Evolutionary conservation across 1,139 yeast genomes (phyloP).

Genomic region (Starmera stellimalicola): DNA sequence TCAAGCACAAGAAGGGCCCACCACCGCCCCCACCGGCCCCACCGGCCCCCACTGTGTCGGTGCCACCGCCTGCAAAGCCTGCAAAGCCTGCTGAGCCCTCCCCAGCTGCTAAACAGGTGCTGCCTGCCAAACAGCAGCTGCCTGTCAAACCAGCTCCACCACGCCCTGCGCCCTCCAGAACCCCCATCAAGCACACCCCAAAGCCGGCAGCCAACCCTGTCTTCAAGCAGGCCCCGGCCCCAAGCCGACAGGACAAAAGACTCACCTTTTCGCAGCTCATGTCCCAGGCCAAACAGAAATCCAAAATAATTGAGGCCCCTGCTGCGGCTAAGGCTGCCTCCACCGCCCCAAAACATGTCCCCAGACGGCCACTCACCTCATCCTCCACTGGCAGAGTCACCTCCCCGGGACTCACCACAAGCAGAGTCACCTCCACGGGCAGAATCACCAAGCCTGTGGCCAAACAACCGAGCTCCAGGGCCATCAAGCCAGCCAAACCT

Average conservation of each 20-base stretch:
- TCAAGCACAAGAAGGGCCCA: conserved; percentile 12
- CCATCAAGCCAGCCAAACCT: no score
- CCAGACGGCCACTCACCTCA: not conserved
- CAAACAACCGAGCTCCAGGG: no score
- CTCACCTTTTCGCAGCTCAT: conserved; percentile 57
- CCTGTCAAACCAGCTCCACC: conserved; percentile 9
- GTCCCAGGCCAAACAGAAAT: conserved; percentile 51
- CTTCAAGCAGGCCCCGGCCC: conserved; percentile 2
- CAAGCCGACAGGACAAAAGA: no score
- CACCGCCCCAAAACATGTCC: not conserved
- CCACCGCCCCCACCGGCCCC: conserved; percentile 2
- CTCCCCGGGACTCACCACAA: conserved; percentile 1
- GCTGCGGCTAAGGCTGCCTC: no score
- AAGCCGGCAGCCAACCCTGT: not conserved
- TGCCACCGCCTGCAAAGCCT: not conserved
- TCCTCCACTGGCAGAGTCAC: conserved; percentile 1
- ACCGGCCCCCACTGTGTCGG: not conserved
- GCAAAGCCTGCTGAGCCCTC: not conserved
- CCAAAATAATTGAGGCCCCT: conserved; percentile 1
- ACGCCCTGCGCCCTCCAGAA: conserved; percentile 6
- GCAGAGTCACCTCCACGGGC: not conserved
- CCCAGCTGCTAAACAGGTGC: not conserved
- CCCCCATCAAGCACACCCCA: conserved; percentile 1
- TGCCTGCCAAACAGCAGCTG: conserved; percentile 15
- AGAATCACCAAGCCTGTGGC: not conserved